A percentile compares a stretch with the other conserved stretches of the same genome.
phyloP scores from a whole-genome alignment of 1,284 basidiomycete genomes.

The Cryptococcus jaspeensis region DNA sequence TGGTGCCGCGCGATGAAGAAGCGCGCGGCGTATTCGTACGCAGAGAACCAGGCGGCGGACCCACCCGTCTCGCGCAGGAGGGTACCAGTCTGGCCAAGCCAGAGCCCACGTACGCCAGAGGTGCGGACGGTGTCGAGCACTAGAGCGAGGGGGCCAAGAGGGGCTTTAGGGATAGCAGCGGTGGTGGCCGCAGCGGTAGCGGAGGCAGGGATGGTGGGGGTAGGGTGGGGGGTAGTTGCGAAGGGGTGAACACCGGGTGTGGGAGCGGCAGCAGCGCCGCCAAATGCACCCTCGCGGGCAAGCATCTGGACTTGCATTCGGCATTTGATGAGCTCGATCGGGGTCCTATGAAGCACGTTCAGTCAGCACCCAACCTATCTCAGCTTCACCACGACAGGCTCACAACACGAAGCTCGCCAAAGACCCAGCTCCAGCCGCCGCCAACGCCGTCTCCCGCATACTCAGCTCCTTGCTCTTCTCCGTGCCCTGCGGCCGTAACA shows the following conservation, averaged over 20 bases:
- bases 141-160: slow-evolving; percentile 68
- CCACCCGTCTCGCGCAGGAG: slow-evolving; percentile 86
- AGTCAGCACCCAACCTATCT: neutral
- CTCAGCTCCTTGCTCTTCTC: slow-evolving; percentile 53
- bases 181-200: slow-evolving; percentile 14
- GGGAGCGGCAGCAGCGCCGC: slow-evolving; percentile 26
- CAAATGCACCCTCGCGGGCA: slow-evolving; percentile 50
- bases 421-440: slow-evolving; percentile 77
- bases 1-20: slow-evolving; percentile 57
- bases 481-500: slow-evolving; percentile 27
- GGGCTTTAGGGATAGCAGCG: neutral
- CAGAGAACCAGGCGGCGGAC: slow-evolving; percentile 79
- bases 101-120: slow-evolving; percentile 73
- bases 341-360: slow-evolving; percentile 61
- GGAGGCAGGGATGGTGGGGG: slow-evolving; percentile 34
- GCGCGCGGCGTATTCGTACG: slow-evolving; percentile 72
- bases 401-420: slow-evolving; percentile 77
- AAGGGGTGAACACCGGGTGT: slow-evolving; percentile 15
- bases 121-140: slow-evolving; percentile 63
- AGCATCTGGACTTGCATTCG: slow-evolving; percentile 95
- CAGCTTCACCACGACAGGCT: slow-evolving; percentile 36
- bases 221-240: slow-evolving; percentile 19
- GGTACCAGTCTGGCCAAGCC: slow-evolving; percentile 84
- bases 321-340: slow-evolving; percentile 88
- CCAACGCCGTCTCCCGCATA: slow-evolving; percentile 66